Evolutionary conservation across 495 filamentous ascomycete species (phyloP).

Genomic region (Sabuloglossum arenarium): DNA sequence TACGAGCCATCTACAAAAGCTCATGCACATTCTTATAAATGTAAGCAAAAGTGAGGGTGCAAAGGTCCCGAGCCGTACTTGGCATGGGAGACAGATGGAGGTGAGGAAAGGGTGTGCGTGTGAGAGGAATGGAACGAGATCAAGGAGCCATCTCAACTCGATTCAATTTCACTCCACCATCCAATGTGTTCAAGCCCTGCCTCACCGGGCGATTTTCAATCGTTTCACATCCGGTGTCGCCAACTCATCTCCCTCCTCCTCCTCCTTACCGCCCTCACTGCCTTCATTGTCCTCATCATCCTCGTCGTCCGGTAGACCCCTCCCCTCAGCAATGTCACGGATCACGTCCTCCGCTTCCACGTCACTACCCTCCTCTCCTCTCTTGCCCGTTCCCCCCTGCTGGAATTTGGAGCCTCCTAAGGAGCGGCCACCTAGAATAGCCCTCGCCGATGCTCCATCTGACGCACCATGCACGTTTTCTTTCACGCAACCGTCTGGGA

Average conservation of each 20-base stretch:
- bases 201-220: background rate
- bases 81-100: too few species aligned
- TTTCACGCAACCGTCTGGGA: background rate
- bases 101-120: too few species aligned
- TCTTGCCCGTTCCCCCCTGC: background rate
- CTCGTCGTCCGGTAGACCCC: background rate
- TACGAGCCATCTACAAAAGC: too few species aligned
- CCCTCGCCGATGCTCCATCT: background rate
- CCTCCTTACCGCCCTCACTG: background rate
- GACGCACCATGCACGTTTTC: background rate
- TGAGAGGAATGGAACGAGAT: too few species aligned
- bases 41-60: too few species aligned
- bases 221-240: background rate
- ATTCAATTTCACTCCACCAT: too few species aligned
- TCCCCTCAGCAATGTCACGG: background rate
- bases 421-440: background rate
- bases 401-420: background rate
- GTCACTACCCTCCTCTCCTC: background rate
- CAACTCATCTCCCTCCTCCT: background rate
- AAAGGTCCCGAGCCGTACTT: too few species aligned
- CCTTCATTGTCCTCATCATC: background rate
- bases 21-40: too few species aligned
- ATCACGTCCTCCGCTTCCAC: background rate
- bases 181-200: too few species aligned
- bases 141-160: too few species aligned